Evolutionary conservation across 805 yeast genomes (phyloP).

Genomic region (Tetrapisispora arboricola): DNA sequence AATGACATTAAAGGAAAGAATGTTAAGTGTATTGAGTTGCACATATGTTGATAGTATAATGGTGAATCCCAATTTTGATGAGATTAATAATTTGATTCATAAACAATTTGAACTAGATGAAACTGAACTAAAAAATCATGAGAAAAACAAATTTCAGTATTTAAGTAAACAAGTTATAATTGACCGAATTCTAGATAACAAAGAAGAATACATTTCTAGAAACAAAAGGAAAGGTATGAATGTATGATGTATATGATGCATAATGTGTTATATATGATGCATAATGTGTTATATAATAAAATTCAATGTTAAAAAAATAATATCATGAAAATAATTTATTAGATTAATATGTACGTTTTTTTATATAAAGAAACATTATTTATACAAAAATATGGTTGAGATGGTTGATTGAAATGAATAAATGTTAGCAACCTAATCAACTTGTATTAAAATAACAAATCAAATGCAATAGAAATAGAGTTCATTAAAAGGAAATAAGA

Average conservation of each 20-base stretch:
- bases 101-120: not conserved
- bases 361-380: not conserved
- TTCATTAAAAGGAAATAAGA: too few relatives aligned
- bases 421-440: too few relatives aligned
- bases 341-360: not conserved
- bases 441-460: too few relatives aligned
- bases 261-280: too few relatives aligned
- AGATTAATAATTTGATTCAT: not conserved
- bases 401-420: too few relatives aligned
- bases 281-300: too few relatives aligned
- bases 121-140: not conserved
- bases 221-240: slow-evolving; percentile 75
- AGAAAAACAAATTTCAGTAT: slow-evolving; percentile 18
- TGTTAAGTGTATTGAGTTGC: slow-evolving; percentile 83
- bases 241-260: too few relatives aligned
- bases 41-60: slow-evolving; percentile 71
- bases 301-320: not conserved
- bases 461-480: too few relatives aligned
- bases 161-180: slow-evolving; percentile 66
- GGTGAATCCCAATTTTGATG: slow-evolving; percentile 26
- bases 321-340: not conserved
- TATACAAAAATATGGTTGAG: too few relatives aligned
- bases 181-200: slow-evolving; percentile 57
- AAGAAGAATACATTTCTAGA: slow-evolving; percentile 70
- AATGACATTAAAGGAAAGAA: slow-evolving; percentile 80